Base-by-base conservation (phyloP, 2,329 filamentous ascomycete species). In the Hypoxylon sp. region DNA sequence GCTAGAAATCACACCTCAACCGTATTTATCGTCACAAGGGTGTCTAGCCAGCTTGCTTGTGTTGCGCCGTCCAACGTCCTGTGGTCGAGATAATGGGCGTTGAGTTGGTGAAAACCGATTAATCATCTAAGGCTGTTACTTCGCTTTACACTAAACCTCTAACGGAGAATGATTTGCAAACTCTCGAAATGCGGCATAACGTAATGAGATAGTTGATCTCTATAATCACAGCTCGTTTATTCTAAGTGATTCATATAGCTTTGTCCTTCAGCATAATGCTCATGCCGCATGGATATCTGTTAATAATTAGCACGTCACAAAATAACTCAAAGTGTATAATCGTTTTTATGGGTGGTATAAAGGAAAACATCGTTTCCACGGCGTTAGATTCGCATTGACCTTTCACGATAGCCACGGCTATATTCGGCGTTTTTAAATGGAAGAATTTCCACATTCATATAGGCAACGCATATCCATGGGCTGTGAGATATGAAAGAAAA, bases 1-100 rank as follows among this genome's bases (percentile, higher is more conserved):
- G 13, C 19, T 9, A 6, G 14, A 41, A 41, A 28, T 30, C 46
- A 30, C 32, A 30, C 28, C 41, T 11, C 49, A 28, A 30, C 32
- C n/a, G 4, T 14, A 21, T 21, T 41, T 19, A 38, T 36, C 11
- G 19, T 48, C 55, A 58, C 19, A 30, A 36, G 55, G 30, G 13
- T 30, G 23, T 21, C 34, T 59, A 14, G 13, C 41, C 17, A 21
- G 19, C 19, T 32, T 32, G 28, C 10, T 41, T 41, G 34, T 50
- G 45, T 59, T 41, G 43, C 32, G 5, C 45, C 21, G n/a, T 30
- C 50, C 32, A 28, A 28, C 14, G 38, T n/a, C 32, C n/a, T 59
- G 2, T 23, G 9, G n/a, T 17, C 32, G 14, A 23, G 14, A 11
- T 50, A 38, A 38, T 19, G 14, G 19, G 19, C 13, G 5, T 25